Percentiles rank a stretch among this genome's conserved stretches.
These are phyloP conservation scores for Phytomonas sp. DNA, from an alignment of 208 protist genomes.

Conservation along the genomic window DNA sequence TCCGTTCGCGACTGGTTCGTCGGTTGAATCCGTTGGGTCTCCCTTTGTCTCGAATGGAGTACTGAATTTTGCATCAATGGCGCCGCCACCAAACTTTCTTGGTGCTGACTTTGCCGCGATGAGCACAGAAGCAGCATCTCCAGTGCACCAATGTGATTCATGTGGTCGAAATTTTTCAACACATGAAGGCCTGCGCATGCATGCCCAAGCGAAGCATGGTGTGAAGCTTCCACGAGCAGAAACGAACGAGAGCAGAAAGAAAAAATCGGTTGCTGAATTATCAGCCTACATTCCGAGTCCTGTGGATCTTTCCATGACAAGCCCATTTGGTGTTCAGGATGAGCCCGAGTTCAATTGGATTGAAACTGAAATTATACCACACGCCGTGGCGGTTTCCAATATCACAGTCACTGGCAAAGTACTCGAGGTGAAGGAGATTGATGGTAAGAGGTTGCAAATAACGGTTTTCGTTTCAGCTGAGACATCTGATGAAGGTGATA, in stretches of 20 bases:
- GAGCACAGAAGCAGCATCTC: conserved; percentile 9
- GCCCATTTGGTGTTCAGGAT: conserved; percentile 44
- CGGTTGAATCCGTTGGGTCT: neutral
- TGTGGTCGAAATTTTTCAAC: conserved; percentile 63
- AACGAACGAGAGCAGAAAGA: conserved; percentile 9
- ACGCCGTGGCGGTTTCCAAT: conserved; percentile 69
- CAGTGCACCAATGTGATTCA: conserved; percentile 38
- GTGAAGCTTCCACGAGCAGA: conserved; percentile 32
- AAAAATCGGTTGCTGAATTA: conserved; percentile 33
- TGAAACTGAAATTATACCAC: conserved; percentile 61
- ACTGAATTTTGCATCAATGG: neutral
- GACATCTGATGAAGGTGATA: conserved; percentile 24
- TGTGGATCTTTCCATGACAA: conserved; percentile 76
- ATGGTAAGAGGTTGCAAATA: conserved; percentile 29
- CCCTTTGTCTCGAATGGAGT: neutral
- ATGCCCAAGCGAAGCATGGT: conserved; percentile 75
- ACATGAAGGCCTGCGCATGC: conserved; percentile 61
- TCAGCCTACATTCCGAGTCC: conserved; percentile 84
- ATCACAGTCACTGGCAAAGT: conserved; percentile 44
- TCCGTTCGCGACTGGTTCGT: neutral
- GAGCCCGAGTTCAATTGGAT: conserved; percentile 27
- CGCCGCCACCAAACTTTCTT: neutral
- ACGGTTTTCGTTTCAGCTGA: conserved; percentile 41
- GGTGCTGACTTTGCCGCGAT: conserved; percentile 9
- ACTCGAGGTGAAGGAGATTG: conserved; percentile 25